Conservation (phyloP, 2,329 filamentous ascomycete genomes). For the Colletotrichum lentis region DNA sequence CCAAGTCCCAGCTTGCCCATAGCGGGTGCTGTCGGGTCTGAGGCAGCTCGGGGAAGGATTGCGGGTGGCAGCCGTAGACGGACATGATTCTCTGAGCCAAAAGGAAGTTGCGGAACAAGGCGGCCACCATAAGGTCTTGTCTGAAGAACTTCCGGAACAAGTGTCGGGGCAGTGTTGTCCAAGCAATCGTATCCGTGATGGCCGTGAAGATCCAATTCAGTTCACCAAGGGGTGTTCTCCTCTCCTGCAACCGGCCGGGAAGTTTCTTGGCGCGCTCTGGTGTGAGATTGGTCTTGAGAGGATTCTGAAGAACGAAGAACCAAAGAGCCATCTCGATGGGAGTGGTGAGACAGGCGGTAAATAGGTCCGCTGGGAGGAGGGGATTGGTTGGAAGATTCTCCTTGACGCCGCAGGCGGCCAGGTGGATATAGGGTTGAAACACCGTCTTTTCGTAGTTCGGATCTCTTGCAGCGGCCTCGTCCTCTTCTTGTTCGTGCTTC, state of each 20-base stretch:
- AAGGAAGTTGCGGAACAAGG: conserved; percentile 94
- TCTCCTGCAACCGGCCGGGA: conserved; percentile 89
- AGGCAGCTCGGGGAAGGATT: conserved; percentile 89
- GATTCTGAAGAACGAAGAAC: conserved; percentile 96
- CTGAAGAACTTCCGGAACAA: conserved; percentile 97
- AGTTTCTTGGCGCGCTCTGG: conserved; percentile 88
- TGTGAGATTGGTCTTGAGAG: conserved; percentile 71
- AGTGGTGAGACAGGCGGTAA: conserved; percentile 94
- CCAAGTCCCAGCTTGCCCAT: conserved; percentile 98
- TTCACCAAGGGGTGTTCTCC: conserved; percentile 91
- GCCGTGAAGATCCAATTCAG: conserved; percentile 99
- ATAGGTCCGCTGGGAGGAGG: conserved; percentile 89
- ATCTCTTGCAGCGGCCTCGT: conserved; percentile 77
- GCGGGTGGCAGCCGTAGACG: conserved; percentile 93
- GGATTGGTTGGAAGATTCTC: conserved; percentile 97
- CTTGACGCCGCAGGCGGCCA: conserved; percentile 88
- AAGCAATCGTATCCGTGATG: conserved; percentile 98
- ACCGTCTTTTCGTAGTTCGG: conserved; percentile 83
- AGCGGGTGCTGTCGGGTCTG: conserved; percentile 94
- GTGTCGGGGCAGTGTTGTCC: conserved; percentile 90
- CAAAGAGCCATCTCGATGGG: conserved; percentile 97
- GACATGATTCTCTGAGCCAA: conserved; percentile 95
- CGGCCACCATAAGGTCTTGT: conserved; percentile 98
- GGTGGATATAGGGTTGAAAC: conserved; percentile 78
- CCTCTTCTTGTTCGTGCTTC: conserved; percentile 91